Percentiles rank a stretch among this genome's conserved stretches.
Conservation (phyloP, 169 alveolate genomes). For the Plasmodium relictum region DNA sequence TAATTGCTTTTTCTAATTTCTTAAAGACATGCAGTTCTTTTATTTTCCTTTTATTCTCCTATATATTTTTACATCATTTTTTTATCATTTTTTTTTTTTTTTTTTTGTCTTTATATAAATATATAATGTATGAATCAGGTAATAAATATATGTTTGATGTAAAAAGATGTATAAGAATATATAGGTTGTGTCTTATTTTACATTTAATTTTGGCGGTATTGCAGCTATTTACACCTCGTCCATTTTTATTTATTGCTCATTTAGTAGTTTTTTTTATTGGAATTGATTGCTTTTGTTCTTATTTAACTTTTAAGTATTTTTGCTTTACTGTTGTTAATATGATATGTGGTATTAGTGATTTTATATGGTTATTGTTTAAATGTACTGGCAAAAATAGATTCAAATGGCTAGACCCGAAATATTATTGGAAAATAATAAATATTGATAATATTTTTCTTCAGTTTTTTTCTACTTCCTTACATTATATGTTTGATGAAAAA, state of each 20-base stretch:
- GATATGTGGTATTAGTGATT: constrained; percentile 74
- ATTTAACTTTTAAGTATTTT: constrained; percentile 64
- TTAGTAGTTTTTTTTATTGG: constrained; percentile 50
- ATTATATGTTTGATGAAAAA: constrained; percentile 69
- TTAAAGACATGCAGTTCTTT: no score
- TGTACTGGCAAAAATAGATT: constrained; percentile 70
- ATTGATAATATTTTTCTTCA: constrained; percentile 63
- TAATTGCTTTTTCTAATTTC: no score
- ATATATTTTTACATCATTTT: background rate
- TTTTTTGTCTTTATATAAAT: background rate
- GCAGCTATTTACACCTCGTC: constrained; percentile 73
- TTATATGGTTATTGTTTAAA: constrained; percentile 73
- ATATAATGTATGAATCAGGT: constrained; percentile 66
- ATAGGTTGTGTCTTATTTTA: constrained; percentile 60
- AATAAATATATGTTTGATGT: constrained; percentile 32
- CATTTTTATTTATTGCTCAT: constrained; percentile 66
- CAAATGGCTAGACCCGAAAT: constrained; percentile 68
- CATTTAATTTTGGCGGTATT: constrained; percentile 48
- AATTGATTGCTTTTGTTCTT: constrained; percentile 44
- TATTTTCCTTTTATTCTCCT: no score
- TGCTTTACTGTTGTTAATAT: constrained; percentile 72
- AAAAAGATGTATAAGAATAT: constrained; percentile 54
- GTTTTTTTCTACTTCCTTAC: constrained; percentile 67
- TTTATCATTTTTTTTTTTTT: background rate
- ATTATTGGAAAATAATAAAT: constrained; percentile 71